Percentiles rank a stretch among this genome's conserved stretches.
phyloP scores from a whole-genome alignment of 345 rosid species.

The Trapa incisa region DNA sequence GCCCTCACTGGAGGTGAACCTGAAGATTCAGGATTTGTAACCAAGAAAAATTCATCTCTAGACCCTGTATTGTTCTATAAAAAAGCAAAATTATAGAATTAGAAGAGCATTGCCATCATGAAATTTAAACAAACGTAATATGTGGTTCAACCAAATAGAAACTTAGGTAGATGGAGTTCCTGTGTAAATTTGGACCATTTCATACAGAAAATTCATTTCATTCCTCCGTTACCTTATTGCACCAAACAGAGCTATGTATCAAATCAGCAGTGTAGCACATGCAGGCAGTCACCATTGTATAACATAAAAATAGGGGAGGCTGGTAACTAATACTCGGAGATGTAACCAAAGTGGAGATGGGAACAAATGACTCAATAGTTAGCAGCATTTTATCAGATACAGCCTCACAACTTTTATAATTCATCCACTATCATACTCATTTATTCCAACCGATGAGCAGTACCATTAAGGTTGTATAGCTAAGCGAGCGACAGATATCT shows the following conservation, averaged over 20 bases:
- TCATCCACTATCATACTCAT: not conserved
- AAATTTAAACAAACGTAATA: not conserved
- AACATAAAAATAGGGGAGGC: not conserved
- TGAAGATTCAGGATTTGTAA: constrained; percentile 65
- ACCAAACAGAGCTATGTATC: not conserved
- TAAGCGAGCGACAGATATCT: not conserved
- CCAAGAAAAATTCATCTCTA: constrained; percentile 77
- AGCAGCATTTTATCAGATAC: not conserved
- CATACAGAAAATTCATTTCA: not conserved
- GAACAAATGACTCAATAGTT: not conserved
- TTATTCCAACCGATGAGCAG: not conserved
- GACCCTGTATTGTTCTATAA: constrained; percentile 58
- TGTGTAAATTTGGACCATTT: not conserved
- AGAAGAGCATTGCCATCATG: not conserved
- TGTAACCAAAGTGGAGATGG: not conserved
- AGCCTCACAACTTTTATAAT: not conserved
- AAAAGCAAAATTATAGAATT: constrained; percentile 9
- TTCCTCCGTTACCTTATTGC: not conserved
- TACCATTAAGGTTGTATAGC: not conserved
- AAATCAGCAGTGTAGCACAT: not conserved
- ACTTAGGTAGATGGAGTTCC: not conserved
- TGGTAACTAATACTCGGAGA: not conserved
- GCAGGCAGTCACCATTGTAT: not conserved
- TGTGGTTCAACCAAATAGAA: not conserved
- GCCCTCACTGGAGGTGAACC: constrained; percentile 93